Conservation (phyloP, 768 basidiomycete genomes). For the Hortiboletus campestris region DNA sequence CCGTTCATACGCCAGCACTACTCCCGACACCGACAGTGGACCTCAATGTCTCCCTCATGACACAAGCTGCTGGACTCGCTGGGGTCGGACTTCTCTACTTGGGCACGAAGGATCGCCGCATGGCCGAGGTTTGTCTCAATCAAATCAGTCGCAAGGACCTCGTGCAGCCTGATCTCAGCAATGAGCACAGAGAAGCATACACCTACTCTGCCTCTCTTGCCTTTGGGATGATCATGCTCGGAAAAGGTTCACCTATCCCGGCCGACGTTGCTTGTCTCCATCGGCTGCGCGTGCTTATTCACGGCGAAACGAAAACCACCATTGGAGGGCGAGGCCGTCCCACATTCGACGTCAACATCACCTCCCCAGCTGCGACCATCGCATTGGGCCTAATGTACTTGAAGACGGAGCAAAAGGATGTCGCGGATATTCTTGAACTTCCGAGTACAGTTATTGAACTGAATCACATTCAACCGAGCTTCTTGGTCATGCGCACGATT, state of each 20-base stretch:
- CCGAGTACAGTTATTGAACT: conserved; percentile 79
- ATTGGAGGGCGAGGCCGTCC: conserved; percentile 37
- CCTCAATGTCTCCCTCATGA: conserved; percentile 85
- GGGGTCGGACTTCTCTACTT: conserved; percentile 90
- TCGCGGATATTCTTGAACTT: conserved; percentile 81
- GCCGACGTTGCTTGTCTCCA: conserved; percentile 72
- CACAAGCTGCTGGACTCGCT: conserved; percentile 84
- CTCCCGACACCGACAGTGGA: conserved; percentile 85
- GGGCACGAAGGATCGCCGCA: conserved; percentile 81
- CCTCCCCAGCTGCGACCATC: conserved; percentile 87
- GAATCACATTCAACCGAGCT: conserved; percentile 84
- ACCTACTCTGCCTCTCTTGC: conserved; percentile 84
- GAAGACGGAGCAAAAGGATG: conserved; percentile 75
- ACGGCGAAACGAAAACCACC: conserved; percentile 58
- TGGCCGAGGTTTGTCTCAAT: conserved; percentile 88
- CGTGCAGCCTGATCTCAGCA: conserved; percentile 77
- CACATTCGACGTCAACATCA: conserved; percentile 82
- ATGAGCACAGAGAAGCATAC: conserved; percentile 90
- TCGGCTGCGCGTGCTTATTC: conserved; percentile 70
- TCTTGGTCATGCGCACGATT: conserved; percentile 79
- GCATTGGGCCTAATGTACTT: conserved; percentile 94
- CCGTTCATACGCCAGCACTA: conserved; percentile 90
- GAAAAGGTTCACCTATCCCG: conserved; percentile 73
- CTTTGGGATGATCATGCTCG: conserved; percentile 97
- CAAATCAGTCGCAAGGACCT: conserved; percentile 81